Percentiles rank a stretch among this genome's conserved stretches.
These are phyloP conservation scores for Yamadazyma conglobata DNA, from an alignment of 1,139 yeast species.

Conservation along the genomic window DNA sequence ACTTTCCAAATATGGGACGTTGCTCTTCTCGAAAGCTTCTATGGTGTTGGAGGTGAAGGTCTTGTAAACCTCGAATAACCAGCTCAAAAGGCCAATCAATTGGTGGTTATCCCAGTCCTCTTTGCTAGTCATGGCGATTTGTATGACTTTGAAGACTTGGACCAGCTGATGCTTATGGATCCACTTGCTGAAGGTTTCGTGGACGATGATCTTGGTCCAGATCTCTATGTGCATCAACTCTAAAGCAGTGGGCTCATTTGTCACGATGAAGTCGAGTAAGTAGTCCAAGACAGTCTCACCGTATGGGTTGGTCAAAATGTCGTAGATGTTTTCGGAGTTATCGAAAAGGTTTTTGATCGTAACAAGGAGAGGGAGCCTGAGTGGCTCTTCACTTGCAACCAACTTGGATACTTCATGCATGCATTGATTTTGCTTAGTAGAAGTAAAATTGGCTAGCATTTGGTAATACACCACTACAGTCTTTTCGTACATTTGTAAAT, in stretches of 20 bases:
- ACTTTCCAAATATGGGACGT: constrained; percentile 10
- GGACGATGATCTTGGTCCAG: constrained; percentile 8
- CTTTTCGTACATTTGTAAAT: constrained; percentile 12
- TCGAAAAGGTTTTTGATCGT: constrained; percentile 10
- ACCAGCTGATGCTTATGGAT: constrained; percentile 13
- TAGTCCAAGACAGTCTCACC: constrained; percentile 5
- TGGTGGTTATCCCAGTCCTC: constrained; percentile 53
- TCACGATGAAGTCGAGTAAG: constrained; percentile 5
- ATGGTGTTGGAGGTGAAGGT: constrained; percentile 15
- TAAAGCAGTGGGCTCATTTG: constrained; percentile 6
- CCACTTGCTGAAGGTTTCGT: constrained; percentile 9
- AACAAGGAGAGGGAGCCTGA: constrained; percentile 9
- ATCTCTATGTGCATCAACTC: constrained; percentile 4
- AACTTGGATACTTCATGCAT: constrained; percentile 5
- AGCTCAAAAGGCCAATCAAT: constrained; percentile 49
- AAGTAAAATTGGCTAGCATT: constrained; percentile 21
- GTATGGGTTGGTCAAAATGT: constrained; percentile 4
- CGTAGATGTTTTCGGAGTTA: constrained; percentile 8
- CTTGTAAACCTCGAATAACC: constrained; percentile 47
- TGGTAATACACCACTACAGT: constrained; percentile 20
- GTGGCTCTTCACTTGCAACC: constrained; percentile 6
- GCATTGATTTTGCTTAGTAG: constrained; percentile 4
- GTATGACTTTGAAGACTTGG: constrained; percentile 9
- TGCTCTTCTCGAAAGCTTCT: constrained; percentile 12
- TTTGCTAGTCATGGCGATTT: constrained; percentile 30